Base-by-base conservation (phyloP, 257 asterid species). In the Salvia splendens region DNA sequence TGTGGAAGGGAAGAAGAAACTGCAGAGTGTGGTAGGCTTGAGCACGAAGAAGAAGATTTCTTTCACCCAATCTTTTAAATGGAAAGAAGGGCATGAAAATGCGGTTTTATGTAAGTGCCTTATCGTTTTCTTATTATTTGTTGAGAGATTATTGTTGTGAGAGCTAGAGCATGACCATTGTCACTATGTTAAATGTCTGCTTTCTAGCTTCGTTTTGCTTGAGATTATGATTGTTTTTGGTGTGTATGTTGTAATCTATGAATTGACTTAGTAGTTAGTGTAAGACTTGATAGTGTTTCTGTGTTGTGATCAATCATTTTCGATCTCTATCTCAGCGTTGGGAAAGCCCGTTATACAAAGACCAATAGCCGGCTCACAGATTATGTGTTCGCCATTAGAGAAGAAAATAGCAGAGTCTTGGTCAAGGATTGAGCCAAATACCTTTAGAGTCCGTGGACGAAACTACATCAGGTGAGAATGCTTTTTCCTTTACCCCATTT, bases 311-410 rank as follows among this genome's bases (percentile, higher is more conserved):
- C 62, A 52, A 45, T 65, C 33, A 9, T 73, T 38, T 69, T 16
- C 65, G 64, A 66, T 67, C 57, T 73, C 38, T 6, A 8, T 70
- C 48, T 74, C 81, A 88, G 97, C 89, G 58, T 64, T 87, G 5
- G 83, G 92, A 56, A 93, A 82, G 78, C 75, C 83, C 52, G 64
- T 83, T 67, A 64, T 86, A 63, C 85, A 69, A 74, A 86, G 92
- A 75, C 99, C 99, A 12, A 74, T 83, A 68, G 98, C 96, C 16
- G 98, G 98, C 46, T 92, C 97, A 74, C 97, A 86, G 75, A 74
- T 92, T 61, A 79, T 75, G 65, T 71, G 82, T 66, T 84, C 91
- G 61, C 84, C 95, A 28, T 60, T 80, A 41, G 98, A 86, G 79
- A 87, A 86, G 84, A 89, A 74, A 40, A 78, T 80, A 73, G 16